These are phyloP conservation scores for Fusarium subglutinans DNA, from an alignment of 2,329 filamentous ascomycete genomes.

Conservation along the genomic window DNA sequence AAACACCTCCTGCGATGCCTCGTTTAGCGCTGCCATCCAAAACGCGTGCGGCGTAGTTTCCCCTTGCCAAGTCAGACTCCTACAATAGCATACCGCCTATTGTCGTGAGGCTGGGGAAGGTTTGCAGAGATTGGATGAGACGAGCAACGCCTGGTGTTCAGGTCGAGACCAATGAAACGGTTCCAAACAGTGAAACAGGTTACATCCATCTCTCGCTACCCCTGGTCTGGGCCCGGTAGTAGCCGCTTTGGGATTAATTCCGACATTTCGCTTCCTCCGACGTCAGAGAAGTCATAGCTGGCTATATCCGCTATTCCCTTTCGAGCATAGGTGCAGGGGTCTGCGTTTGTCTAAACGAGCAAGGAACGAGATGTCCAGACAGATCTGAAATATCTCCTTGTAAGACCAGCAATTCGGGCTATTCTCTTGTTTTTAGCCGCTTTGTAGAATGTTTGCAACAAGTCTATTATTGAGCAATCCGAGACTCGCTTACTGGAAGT, in stretches of 20 bases:
- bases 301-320: neutral
- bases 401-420: neutral
- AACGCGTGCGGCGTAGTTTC: neutral
- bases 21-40: neutral
- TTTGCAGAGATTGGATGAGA: neutral
- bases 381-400: neutral
- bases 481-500: neutral
- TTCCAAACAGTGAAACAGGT: neutral
- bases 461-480: neutral
- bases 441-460: neutral
- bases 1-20: neutral
- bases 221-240: neutral
- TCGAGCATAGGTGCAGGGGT: neutral
- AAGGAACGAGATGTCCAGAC: neutral
- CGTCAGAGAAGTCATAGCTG: neutral
- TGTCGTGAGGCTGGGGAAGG: neutral
- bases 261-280: neutral
- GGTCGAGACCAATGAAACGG: neutral
- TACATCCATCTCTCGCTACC: neutral
- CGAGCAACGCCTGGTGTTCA: neutral
- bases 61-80: neutral
- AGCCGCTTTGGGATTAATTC: neutral
- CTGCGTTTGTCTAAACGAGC: neutral
- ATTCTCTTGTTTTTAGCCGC: neutral
- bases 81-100: neutral